Conservation (phyloP, 2,329 filamentous ascomycete genomes). For the Boeremia lycopersici region DNA sequence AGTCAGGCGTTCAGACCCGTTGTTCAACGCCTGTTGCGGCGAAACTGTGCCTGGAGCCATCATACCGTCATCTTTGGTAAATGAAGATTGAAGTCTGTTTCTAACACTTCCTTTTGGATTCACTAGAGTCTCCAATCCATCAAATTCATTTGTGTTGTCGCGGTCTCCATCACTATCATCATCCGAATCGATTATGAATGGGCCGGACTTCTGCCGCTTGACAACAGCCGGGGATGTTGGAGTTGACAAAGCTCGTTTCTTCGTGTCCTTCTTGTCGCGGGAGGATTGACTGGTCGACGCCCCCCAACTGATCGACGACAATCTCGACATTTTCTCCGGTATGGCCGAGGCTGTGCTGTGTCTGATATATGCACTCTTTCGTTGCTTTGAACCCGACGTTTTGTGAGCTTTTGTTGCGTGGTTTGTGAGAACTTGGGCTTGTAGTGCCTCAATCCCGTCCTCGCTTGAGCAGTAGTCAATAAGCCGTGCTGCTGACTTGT, state of each 20-base stretch:
- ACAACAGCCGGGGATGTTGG: background rate
- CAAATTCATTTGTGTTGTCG: background rate
- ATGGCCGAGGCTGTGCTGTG: background rate
- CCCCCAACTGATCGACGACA: background rate
- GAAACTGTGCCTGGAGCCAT: background rate
- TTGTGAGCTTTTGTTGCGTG: background rate
- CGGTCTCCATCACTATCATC: background rate
- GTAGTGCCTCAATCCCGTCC: background rate
- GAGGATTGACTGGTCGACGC: background rate
- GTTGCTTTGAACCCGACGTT: background rate
- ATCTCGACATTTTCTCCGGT: background rate
- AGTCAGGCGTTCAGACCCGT: background rate
- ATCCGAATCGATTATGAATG: background rate
- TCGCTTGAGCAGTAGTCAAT: background rate
- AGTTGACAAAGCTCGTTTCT: conserved; percentile 2
- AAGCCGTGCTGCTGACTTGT: background rate
- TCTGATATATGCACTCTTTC: no score
- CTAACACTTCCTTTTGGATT: background rate
- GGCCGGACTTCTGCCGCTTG: background rate
- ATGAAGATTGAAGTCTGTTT: no score
- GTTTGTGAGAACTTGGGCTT: background rate
- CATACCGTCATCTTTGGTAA: background rate
- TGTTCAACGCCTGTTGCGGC: background rate
- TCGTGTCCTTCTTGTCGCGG: background rate
- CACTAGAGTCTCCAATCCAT: background rate